Evolutionary conservation across 2,329 filamentous ascomycete species (phyloP), one percentile per base, ranked within the genome.

Genomic region (Lecanoromycetidae sp.): DNA sequence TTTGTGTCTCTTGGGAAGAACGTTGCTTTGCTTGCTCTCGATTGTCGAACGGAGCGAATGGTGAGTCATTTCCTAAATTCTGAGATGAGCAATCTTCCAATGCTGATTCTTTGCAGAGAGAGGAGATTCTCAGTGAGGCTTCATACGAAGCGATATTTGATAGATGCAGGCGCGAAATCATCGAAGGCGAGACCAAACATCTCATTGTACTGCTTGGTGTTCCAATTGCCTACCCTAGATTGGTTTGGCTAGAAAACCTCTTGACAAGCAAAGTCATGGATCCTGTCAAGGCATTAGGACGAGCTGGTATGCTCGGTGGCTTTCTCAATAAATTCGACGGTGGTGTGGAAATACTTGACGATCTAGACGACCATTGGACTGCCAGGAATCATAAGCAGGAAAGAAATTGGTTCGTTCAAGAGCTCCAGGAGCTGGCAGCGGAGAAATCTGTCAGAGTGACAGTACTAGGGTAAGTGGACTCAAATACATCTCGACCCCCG

Each of bases 321-420:
- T 78, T 93, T 35, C 71, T 94, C 32, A 94, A 94, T 67, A 84
- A 84, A 55, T 88, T 94, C 56, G 88, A 95, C 58, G 87, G 87
- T 19, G 87, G 87, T 15, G 84, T 91, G 5, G 91, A 96, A 63
- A 84, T 96, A 12, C 70, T 94, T 23, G 88, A 94, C 60, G 87
- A 94, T 57, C 68, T 94, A 8, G 90, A 95, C 60, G 91, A 96
- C 63, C 90, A 98, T 61, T 98, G 91, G 91, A 95, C 90, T 1
- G 86, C 90, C 30, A 94, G 87, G 61, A 85, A 87, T 60, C 88
- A 96, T 68, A 98, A 96, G 62, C 74, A 79, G 22, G 91, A 98
- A 65, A 79, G 91, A 42, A 85, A 81, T 52, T 82, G 85, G 63
- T 73, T 96, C 52, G 78, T 98, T 33, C 84, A 91, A 60, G 87